Evolutionary conservation across 371 early-diverging fungal genomes (phyloP), one percentile per base, ranked within the genome.

Genomic region (Mycotypha africana): DNA sequence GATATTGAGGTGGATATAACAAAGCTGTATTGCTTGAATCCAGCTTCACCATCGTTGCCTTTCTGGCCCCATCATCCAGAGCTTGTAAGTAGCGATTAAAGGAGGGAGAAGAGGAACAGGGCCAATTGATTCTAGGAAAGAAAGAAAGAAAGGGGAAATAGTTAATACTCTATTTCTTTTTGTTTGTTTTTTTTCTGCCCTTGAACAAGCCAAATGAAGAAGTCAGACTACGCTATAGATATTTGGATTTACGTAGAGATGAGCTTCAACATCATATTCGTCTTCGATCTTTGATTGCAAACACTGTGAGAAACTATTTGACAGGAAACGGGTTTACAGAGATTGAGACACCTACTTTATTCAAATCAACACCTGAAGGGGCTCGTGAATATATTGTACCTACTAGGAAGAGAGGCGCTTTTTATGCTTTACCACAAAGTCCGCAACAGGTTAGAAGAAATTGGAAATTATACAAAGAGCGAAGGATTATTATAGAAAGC

Each of bases 351-450:
- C 94, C 95, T 6, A 70, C 81, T 24, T 73, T 95, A 22, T 93
- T 93, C 63, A 93, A 93, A 56, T 86, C 90, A n/a, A 93, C 95
- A 2, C 92, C 93, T 8, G 94, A 95, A 64, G 93, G 95, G 11
- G 94, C 95, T 2, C 76, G 93, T 5, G 95, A 95, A 62, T 95
- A 89, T 54, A 75, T 93, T 22, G 93, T 95, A 0, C 94, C 95
- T n/a, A 92, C 93, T 4, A 74, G 94, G 34, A 74, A 73, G 17
- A 56, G 56, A 21, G 86, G 87, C 11, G 68, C 74, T 7, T 93
- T 89, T 53, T 93, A 90, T 53, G 91, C 93, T 0, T 76, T 95
- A 19, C 87, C 95, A 15, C 95, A 95, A 60, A 88, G 89, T 51
- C 95, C 95, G 28, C 94, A 95, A 54, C 93, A 93, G 67, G 86